Conservation (phyloP, 441 rosid genomes). For the Theobroma grandiflorum region DNA sequence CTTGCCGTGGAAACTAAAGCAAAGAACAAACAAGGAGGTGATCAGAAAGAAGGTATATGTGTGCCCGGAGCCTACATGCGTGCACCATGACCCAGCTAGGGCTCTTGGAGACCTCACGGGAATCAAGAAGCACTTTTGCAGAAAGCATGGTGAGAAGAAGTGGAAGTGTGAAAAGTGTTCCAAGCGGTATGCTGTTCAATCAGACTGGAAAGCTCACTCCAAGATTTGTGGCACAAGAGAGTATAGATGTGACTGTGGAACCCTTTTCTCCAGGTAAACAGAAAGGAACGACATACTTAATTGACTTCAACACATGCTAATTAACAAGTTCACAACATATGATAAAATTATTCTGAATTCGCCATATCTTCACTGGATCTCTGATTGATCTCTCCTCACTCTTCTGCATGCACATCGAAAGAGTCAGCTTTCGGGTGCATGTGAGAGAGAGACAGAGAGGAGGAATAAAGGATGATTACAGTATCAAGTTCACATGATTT, state of each 20-base stretch:
- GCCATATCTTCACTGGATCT: not conserved
- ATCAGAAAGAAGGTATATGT: slow-evolving; percentile 65
- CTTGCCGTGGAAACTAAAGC: slow-evolving; percentile 78
- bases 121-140: slow-evolving; percentile 58
- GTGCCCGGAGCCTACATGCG: slow-evolving; percentile 68
- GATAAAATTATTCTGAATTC: not conserved
- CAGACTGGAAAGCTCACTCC: slow-evolving; percentile 66
- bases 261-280: slow-evolving; percentile 55
- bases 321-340: not conserved
- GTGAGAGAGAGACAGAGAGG: not conserved
- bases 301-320: not conserved
- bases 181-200: slow-evolving; percentile 57
- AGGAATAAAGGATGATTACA: not conserved
- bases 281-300: not conserved
- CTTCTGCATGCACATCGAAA: not conserved
- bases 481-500: not conserved
- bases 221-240: slow-evolving; percentile 63
- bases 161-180: slow-evolving; percentile 63
- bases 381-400: not conserved
- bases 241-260: slow-evolving; percentile 57
- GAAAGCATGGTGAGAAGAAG: slow-evolving; percentile 63
- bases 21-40: slow-evolving; percentile 57
- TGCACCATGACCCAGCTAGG: slow-evolving; percentile 68
- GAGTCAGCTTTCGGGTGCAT: not conserved
- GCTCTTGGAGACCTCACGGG: slow-evolving; percentile 81